phyloP scores from a whole-genome alignment of 768 basidiomycete genomes.

The Leccinum rimulosum region DNA sequence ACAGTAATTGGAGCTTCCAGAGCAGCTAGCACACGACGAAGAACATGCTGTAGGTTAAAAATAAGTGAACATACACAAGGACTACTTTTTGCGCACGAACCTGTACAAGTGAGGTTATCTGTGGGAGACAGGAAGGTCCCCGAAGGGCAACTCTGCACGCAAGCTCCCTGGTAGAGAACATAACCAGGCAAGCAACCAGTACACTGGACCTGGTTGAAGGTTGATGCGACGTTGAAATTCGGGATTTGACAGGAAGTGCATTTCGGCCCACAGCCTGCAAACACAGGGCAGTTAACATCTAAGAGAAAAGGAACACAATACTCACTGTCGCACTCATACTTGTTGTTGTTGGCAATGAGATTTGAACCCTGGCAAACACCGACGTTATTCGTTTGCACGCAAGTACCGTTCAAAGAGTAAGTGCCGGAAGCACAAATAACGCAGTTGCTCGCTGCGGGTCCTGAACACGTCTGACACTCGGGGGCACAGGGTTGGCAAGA shows the following conservation, averaged over 20 bases:
- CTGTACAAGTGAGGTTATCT: constrained; percentile 71
- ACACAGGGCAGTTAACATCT: not conserved
- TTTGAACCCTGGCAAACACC: constrained; percentile 74
- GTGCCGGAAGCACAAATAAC: constrained; percentile 61
- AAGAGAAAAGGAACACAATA: not conserved
- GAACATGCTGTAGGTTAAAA: constrained; percentile 51
- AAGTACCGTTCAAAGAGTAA: constrained; percentile 64
- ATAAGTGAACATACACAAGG: constrained; percentile 7
- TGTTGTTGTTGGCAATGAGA: constrained; percentile 77
- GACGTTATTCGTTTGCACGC: constrained; percentile 60
- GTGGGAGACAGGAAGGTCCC: constrained; percentile 70
- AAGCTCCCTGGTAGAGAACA: constrained; percentile 67
- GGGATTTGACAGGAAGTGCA: constrained; percentile 78
- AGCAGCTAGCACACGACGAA: constrained; percentile 71
- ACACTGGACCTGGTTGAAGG: constrained; percentile 63
- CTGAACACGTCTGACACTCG: constrained; percentile 69
- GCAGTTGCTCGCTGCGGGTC: constrained; percentile 67
- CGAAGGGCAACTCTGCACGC: constrained; percentile 66
- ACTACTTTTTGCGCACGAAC: constrained; percentile 41
- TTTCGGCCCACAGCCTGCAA: constrained; percentile 73
- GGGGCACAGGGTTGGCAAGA: constrained; percentile 60
- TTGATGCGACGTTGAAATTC: constrained; percentile 67
- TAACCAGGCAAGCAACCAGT: constrained; percentile 77
- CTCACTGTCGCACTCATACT: constrained; percentile 79
- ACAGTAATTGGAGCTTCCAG: constrained; percentile 66